Percentiles rank a stretch among this genome's conserved stretches.
These are phyloP conservation scores for Schwanniomyces occidentalis DNA, from an alignment of 805 yeast genomes.

Conservation along the genomic window DNA sequence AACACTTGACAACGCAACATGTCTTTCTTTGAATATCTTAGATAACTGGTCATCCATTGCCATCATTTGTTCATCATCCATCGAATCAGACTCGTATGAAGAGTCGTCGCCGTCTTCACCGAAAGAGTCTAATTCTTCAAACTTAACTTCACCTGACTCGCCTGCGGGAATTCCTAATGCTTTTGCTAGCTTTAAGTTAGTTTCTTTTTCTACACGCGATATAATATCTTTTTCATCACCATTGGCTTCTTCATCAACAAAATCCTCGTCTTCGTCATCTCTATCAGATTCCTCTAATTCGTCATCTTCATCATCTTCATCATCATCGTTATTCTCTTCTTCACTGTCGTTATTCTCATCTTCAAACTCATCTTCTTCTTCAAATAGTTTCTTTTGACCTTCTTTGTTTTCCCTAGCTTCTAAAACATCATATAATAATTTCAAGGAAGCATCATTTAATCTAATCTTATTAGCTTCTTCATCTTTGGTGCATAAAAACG, in stretches of 20 bases:
- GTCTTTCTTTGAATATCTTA: conserved; percentile 79
- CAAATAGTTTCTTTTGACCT: conserved; percentile 77
- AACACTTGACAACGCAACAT: conserved; percentile 54
- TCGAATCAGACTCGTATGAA: conserved; percentile 65
- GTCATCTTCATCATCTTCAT: conserved; percentile 18
- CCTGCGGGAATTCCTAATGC: conserved; percentile 65
- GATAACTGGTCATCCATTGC: conserved; percentile 85
- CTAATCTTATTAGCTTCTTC: conserved; percentile 24
- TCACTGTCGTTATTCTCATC: conserved; percentile 20
- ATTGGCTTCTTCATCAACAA: conserved; percentile 11
- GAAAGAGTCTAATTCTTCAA: conserved; percentile 33
- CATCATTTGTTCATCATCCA: conserved; percentile 97
- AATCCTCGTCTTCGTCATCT: conserved; percentile 33
- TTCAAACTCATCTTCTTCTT: conserved; percentile 47
- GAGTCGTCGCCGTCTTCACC: conserved; percentile 50
- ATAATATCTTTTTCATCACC: conserved; percentile 12
- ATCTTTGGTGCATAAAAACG: conserved; percentile 32
- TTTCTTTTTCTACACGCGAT: conserved; percentile 36
- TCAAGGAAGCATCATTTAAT: conserved; percentile 32
- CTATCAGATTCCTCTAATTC: too few relatives aligned
- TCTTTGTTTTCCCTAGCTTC: conserved; percentile 71
- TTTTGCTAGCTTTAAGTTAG: conserved; percentile 65
- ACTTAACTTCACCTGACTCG: conserved; percentile 46
- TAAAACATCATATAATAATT: conserved; percentile 37
- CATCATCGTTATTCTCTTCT: conserved; percentile 15